phyloP scores from a whole-genome alignment of 2,329 filamentous ascomycete genomes.

The Chaetomiaceae sp. region DNA sequence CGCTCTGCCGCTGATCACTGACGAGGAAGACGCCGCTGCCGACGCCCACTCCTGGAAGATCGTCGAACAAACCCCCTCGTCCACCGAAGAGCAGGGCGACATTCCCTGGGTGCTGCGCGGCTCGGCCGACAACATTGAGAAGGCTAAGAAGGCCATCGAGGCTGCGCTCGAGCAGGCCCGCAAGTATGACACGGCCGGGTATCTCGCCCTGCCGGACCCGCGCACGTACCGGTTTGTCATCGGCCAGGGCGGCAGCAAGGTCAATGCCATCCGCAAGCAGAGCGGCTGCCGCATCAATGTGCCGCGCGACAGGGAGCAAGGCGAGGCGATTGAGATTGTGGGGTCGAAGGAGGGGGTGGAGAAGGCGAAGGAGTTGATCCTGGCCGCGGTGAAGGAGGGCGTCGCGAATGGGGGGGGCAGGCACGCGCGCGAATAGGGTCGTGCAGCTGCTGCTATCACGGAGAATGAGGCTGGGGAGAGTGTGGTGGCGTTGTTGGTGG shows the following conservation, averaged over 20 bases:
- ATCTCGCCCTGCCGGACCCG: slow-evolving; percentile 84
- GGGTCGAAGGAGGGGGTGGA: slow-evolving; percentile 76
- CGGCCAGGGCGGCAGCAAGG: slow-evolving; percentile 80
- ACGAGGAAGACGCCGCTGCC: slow-evolving; percentile 60
- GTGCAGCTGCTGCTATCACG: neutral
- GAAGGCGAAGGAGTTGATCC: slow-evolving; percentile 79
- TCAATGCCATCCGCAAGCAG: slow-evolving; percentile 87
- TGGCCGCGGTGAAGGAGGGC: slow-evolving; percentile 70
- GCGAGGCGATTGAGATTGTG: slow-evolving; percentile 85
- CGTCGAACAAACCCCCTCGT: slow-evolving; percentile 46
- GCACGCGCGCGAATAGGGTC: slow-evolving; percentile 2
- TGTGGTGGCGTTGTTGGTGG: too few relatives aligned
- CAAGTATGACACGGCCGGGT: slow-evolving; percentile 69
- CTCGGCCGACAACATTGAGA: slow-evolving; percentile 68
- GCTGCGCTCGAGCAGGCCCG: slow-evolving; percentile 66
- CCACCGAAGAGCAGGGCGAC: slow-evolving; percentile 61
- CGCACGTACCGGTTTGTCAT: slow-evolving; percentile 86
- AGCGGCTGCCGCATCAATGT: slow-evolving; percentile 93
- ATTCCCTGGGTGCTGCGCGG: slow-evolving; percentile 90
- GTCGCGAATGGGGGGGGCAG: slow-evolving; percentile 43
- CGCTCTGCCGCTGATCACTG: slow-evolving; percentile 84
- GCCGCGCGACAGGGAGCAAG: slow-evolving; percentile 66
- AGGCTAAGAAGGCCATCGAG: slow-evolving; percentile 70
- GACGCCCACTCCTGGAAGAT: slow-evolving; percentile 79
- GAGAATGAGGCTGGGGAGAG: too few relatives aligned